Base-by-base conservation (phyloP, 2,329 filamentous ascomycete genomes). In the Ascochyta viciae-villosae region DNA sequence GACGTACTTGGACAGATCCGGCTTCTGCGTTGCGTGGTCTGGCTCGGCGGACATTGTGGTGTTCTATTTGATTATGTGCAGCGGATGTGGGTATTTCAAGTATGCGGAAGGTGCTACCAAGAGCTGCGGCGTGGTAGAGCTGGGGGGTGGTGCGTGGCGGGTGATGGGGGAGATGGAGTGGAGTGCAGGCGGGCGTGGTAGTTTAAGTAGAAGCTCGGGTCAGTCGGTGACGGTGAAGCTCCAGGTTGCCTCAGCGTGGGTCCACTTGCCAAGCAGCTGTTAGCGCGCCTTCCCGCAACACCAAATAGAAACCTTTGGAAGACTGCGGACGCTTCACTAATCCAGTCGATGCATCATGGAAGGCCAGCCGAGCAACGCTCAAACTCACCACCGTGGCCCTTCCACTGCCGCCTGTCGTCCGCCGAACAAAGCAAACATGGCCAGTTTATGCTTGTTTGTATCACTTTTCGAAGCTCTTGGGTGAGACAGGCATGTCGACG, bases 1-100 rank as follows among this genome's bases (percentile, higher is more conserved):
- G 27, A 74, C 77, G 60, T 68, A 79, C 77, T 79, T 75, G 66
- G 74, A 73, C 44, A 82, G 74, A 68, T 82, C 81, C 73, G 77
- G 74, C 77, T 82, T 82, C 66, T 70, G 70, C 74, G 80, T 78
- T 61, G 72, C 61, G 74, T 81, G 79, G 55, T 77, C 77, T 68
- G 80, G 80, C 64, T 82, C 80, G 63, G 78, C 79, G 69, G 80
- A 82, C 80, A 82, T 82, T 67, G 61, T 71, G 63, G 48, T 58
- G 48, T 49, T 58, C 54, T 63, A 47, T 60, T 49, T 62, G 43
- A 62, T 51, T 56, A 60, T 49, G n/a, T 62, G 62, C 54, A 61
- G 63, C 57, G 52, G 58, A 54, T 41, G 57, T 60, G 58, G 33
- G 61, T 42, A n/a, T 29, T 23, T 50, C 19, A 40, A 50, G 31